Conservation (phyloP, 2,329 filamentous ascomycete species). For the Diplocarpon mali region DNA sequence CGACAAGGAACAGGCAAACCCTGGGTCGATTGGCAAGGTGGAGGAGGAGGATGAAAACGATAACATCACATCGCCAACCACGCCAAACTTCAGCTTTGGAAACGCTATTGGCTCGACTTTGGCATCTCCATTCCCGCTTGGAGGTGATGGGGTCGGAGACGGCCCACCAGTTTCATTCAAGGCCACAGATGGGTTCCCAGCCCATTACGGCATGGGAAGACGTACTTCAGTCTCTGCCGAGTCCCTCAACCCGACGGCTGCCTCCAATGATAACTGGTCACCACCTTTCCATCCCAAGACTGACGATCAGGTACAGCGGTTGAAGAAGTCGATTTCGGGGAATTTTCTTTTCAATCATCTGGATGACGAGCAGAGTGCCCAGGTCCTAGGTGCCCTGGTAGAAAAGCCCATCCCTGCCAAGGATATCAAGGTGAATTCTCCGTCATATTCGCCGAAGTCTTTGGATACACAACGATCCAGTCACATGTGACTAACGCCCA, state of each 20-base stretch:
- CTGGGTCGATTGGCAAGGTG: conserved; percentile 44
- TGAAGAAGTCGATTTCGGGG: conserved; percentile 70
- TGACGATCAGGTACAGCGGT: conserved; percentile 64
- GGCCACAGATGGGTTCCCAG: conserved; percentile 58
- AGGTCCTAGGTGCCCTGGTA: conserved; percentile 80
- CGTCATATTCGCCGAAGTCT: neutral
- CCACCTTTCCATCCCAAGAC: conserved; percentile 80
- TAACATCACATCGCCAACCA: conserved; percentile 62
- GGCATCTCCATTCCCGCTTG: conserved; percentile 27
- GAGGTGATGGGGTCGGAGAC: conserved; percentile 36
- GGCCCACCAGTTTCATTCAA: conserved; percentile 36
- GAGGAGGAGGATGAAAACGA: conserved; percentile 58
- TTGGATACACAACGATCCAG: neutral
- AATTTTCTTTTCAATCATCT: conserved; percentile 94
- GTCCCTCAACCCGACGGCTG: conserved; percentile 79
- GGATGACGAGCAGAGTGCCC: conserved; percentile 81
- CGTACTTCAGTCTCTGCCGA: conserved; percentile 95
- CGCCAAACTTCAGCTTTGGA: conserved; percentile 41
- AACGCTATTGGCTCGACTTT: conserved; percentile 28
- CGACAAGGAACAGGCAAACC: conserved; percentile 31
- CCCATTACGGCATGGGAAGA: conserved; percentile 86
- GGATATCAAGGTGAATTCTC: conserved; percentile 50
- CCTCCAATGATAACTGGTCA: conserved; percentile 78
- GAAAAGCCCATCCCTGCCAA: conserved; percentile 94
- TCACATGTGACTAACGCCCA: neutral